phyloP scores from a whole-genome alignment of 2,329 filamentous ascomycete genomes.

The Pseudofabraea citricarpa region DNA sequence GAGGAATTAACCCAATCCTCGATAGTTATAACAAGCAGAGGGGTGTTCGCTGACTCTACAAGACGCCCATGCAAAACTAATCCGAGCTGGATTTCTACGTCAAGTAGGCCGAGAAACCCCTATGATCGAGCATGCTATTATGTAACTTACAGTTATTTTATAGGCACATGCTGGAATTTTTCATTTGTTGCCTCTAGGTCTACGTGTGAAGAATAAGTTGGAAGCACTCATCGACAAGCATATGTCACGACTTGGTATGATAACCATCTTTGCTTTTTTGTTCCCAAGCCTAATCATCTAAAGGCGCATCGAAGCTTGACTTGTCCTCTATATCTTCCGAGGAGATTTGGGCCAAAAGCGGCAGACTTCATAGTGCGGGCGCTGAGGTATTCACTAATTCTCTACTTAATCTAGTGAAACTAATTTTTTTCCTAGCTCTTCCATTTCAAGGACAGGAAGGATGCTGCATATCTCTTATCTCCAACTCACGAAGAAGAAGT shows the following conservation, averaged over 20 bases:
- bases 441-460: slow-evolving; percentile 73
- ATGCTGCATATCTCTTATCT: slow-evolving; percentile 69
- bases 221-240: slow-evolving; percentile 82
- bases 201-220: slow-evolving; percentile 83
- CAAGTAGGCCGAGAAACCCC: slow-evolving; percentile 46
- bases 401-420: not conserved
- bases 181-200: slow-evolving; percentile 82
- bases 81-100: slow-evolving; percentile 68
- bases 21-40: slow-evolving; percentile 33
- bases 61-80: slow-evolving; percentile 62
- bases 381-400: slow-evolving; percentile 58
- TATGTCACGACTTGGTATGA: slow-evolving; percentile 69
- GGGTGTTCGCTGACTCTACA: too few relatives aligned
- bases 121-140: not conserved
- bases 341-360: slow-evolving; percentile 75
- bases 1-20: not conserved
- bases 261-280: not conserved
- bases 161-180: slow-evolving; percentile 87
- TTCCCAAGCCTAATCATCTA: slow-evolving; percentile 3
- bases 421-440: slow-evolving; percentile 59
- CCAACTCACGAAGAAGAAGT: slow-evolving; percentile 98
- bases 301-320: slow-evolving; percentile 74
- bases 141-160: slow-evolving; percentile 4
- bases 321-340: slow-evolving; percentile 84
- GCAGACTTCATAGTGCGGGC: slow-evolving; percentile 66